Percentiles rank a stretch among this genome's conserved stretches.
phyloP scores from a whole-genome alignment of 164 flowering plant species.

The Tetrastigma voinierianum region DNA sequence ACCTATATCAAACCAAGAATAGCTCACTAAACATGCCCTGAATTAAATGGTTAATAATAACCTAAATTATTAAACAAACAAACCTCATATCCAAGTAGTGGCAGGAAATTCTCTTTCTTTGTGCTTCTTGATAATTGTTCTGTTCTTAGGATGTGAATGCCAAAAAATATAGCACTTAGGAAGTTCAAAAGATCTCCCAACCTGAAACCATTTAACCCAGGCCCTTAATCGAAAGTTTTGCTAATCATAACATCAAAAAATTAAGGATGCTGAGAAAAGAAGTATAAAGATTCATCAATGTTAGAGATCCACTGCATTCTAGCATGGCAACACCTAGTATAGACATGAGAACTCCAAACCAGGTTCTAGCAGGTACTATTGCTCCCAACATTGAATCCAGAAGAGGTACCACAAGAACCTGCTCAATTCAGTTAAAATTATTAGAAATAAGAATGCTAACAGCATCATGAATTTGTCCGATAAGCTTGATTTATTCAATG shows the following conservation, averaged over 20 bases:
- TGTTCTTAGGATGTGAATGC: constrained; percentile 83
- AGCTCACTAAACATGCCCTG: background rate
- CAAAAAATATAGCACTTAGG: constrained; percentile 82
- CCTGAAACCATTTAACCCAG: constrained; percentile 34
- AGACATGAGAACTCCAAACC: constrained; percentile 84
- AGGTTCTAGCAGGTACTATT: constrained; percentile 56
- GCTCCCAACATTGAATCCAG: constrained; percentile 84
- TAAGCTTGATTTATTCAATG: background rate
- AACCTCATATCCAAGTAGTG: constrained; percentile 89
- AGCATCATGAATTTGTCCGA: no score
- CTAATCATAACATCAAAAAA: background rate
- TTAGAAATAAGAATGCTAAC: no score
- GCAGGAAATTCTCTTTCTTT: constrained; percentile 48
- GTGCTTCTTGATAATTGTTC: constrained; percentile 73
- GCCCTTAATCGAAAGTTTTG: background rate
- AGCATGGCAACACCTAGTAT: constrained; percentile 68
- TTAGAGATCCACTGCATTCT: constrained; percentile 87
- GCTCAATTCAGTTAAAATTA: constrained; percentile 17
- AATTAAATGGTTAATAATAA: no score
- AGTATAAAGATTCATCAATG: constrained; percentile 38
- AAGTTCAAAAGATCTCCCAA: constrained; percentile 85
- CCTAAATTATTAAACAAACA: constrained; percentile 1
- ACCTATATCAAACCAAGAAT: constrained; percentile 36
- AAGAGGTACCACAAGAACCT: constrained; percentile 77
- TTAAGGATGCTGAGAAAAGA: background rate